These are phyloP conservation scores for Nicotiana attenuata DNA, from an alignment of 257 asterid species.

Conservation along the genomic window DNA sequence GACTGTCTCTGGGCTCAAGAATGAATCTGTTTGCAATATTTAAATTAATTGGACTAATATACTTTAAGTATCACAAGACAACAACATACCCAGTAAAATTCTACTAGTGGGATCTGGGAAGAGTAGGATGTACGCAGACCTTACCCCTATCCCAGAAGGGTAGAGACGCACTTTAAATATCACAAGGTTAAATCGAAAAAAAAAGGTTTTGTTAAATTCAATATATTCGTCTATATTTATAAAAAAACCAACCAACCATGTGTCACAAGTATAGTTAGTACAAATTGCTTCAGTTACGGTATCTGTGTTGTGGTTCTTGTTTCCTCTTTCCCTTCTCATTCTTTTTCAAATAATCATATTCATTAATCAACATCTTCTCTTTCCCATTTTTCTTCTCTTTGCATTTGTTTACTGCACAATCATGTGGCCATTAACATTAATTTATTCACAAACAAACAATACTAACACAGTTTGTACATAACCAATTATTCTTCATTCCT, in stretches of 20 bases:
- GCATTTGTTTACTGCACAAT: not conserved
- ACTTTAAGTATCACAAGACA: too few relatives aligned
- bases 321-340: not conserved
- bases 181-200: too few relatives aligned
- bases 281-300: conserved; percentile 1
- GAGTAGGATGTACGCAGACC: too few relatives aligned
- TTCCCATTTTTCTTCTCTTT: conserved; percentile 16
- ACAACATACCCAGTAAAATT: too few relatives aligned
- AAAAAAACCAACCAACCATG: conserved; percentile 16
- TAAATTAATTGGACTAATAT: too few relatives aligned
- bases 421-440: not conserved
- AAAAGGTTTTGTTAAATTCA: too few relatives aligned
- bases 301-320: conserved; percentile 15
- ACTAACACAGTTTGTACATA: not conserved
- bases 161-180: too few relatives aligned
- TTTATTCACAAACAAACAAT: not conserved
- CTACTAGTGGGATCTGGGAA: too few relatives aligned
- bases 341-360: not conserved
- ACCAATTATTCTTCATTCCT: conserved; percentile 10
- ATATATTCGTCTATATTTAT: too few relatives aligned
- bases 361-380: conserved; percentile 4
- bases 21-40: too few relatives aligned
- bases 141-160: too few relatives aligned
- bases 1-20: too few relatives aligned
- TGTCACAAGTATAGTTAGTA: conserved; percentile 24